Percentiles rank a stretch among this genome's conserved stretches.
Conservation (phyloP, 2,329 filamentous ascomycete species). For the Celoporthe dispersa region DNA sequence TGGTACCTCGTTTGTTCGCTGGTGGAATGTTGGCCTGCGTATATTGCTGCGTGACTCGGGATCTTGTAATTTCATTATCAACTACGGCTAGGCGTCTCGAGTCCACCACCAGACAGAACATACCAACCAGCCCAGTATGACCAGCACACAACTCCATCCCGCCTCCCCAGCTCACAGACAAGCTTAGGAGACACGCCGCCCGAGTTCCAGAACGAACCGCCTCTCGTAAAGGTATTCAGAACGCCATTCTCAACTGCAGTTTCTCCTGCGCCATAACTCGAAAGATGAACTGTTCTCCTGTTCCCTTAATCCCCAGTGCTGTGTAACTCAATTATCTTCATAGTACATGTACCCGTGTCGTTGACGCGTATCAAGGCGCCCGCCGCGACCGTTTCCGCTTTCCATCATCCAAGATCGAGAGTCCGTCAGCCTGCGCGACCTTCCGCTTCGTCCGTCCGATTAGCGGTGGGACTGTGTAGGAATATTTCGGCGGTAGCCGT, state of each 20-base stretch:
- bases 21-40: background rate
- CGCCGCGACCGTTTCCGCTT: background rate
- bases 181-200: background rate
- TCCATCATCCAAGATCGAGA: background rate
- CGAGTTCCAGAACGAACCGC: background rate
- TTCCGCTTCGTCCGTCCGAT: background rate
- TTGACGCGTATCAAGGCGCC: background rate
- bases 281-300: background rate
- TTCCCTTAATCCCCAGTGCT: background rate
- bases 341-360: background rate
- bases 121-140: background rate
- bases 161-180: background rate
- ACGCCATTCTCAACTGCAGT: background rate
- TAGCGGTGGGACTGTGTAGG: background rate
- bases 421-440: background rate
- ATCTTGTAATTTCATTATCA: conserved; percentile 3
- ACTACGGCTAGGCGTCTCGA: background rate
- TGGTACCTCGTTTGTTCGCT: background rate
- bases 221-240: background rate
- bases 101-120: background rate
- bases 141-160: background rate
- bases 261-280: conserved; percentile 5
- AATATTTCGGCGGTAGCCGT: background rate
- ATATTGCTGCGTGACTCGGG: background rate
- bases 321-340: background rate